Evolutionary conservation across 169 alveolate species (phyloP).

Genomic region (Eimeria sp.): DNA sequence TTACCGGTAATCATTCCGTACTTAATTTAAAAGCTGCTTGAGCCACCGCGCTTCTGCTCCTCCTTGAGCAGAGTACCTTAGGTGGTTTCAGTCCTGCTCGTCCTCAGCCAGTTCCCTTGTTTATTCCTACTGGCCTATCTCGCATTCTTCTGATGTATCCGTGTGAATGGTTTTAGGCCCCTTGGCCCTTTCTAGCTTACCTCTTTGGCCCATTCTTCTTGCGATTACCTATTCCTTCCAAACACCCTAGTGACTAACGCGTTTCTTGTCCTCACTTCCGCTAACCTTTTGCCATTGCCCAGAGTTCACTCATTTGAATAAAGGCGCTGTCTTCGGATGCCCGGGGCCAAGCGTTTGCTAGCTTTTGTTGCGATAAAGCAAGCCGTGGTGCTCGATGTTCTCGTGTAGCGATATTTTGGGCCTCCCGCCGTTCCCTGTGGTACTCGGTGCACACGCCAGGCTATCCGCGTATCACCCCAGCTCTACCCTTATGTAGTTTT

Average conservation of each 20-base stretch:
- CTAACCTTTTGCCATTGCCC: neutral
- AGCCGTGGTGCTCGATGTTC: neutral
- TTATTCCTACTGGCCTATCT: neutral
- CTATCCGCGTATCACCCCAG: neutral
- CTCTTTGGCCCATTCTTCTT: neutral
- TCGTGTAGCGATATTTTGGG: neutral
- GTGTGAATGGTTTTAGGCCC: neutral
- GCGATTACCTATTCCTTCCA: neutral
- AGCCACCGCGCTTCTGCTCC: neutral
- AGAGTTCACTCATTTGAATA: neutral
- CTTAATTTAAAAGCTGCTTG: neutral
- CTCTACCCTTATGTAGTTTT: neutral
- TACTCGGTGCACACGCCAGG: neutral
- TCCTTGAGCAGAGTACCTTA: neutral
- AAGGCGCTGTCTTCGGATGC: neutral
- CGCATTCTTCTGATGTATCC: neutral
- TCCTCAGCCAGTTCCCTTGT: neutral
- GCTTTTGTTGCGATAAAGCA: neutral
- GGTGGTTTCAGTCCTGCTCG: neutral
- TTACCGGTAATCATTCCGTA: conserved; percentile 26
- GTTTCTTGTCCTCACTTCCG: neutral
- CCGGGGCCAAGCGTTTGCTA: neutral
- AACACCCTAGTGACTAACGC: neutral
- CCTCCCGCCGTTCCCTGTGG: neutral
- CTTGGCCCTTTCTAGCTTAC: neutral